These are phyloP conservation scores for Daldinia concentrica DNA, from an alignment of 495 filamentous ascomycete species.

Conservation along the genomic window DNA sequence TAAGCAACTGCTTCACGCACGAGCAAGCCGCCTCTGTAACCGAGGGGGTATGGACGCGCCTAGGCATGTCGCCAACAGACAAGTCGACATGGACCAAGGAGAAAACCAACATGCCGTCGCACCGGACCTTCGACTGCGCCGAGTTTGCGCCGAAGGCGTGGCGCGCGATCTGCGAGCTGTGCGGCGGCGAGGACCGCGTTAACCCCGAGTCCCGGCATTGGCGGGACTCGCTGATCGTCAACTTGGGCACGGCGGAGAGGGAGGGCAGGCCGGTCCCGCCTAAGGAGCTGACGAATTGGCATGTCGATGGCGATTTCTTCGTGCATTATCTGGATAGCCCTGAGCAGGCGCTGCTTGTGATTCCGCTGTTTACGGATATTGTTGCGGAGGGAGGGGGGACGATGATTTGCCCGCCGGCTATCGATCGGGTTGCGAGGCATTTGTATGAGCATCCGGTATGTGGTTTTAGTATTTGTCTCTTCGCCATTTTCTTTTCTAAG, in stretches of 20 bases:
- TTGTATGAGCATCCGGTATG: conserved; percentile 66
- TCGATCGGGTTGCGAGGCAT: conserved; percentile 65
- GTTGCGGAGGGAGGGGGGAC: conserved; percentile 71
- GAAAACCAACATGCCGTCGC: conserved; percentile 72
- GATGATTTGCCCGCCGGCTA: conserved; percentile 68
- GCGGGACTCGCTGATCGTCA: conserved; percentile 78
- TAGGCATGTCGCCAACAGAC: conserved; percentile 73
- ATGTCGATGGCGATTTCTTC: conserved; percentile 82
- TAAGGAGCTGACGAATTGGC: conserved; percentile 68
- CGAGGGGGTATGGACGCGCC: conserved; percentile 69
- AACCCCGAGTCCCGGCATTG: conserved; percentile 60
- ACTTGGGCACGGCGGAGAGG: conserved; percentile 68
- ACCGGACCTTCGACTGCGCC: conserved; percentile 62
- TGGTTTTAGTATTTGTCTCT: too few species aligned
- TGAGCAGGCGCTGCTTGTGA: conserved; percentile 76
- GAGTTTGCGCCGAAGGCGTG: conserved; percentile 73
- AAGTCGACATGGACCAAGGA: conserved; percentile 72
- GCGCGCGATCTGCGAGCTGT: conserved; percentile 74
- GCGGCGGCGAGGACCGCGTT: conserved; percentile 71
- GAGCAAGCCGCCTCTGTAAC: conserved; percentile 68
- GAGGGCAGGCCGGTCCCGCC: conserved; percentile 61
- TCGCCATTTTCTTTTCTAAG: background rate
- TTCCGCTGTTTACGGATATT: conserved; percentile 75
- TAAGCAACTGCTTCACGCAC: conserved; percentile 67
- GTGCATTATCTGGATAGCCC: conserved; percentile 77